A percentile compares a stretch with the other conserved stretches of the same genome.
Evolutionary conservation across 1,284 basidiomycete species (phyloP).

Genomic region (Laetiporus sulphureus): DNA sequence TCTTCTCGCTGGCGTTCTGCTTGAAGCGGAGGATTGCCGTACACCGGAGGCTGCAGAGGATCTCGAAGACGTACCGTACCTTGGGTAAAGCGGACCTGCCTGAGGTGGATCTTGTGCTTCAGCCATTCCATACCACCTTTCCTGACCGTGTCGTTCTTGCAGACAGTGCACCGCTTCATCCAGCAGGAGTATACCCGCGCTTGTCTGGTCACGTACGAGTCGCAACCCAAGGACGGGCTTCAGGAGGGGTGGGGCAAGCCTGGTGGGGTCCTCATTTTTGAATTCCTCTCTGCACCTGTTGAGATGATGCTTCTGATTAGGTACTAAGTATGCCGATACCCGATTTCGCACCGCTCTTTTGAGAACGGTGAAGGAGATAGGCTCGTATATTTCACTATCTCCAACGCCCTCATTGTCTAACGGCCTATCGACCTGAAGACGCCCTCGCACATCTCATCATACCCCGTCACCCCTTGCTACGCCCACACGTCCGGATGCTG

Average conservation of each 20-base stretch:
- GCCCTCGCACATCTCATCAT: conserved; percentile 58
- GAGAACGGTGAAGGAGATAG: conserved; percentile 59
- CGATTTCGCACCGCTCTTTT: conserved; percentile 59
- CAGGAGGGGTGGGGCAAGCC: conserved; percentile 82
- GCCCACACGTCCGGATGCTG: conserved; percentile 63
- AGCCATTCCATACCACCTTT: background rate
- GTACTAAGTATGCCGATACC: conserved; percentile 50
- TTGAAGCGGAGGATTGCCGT: conserved; percentile 62
- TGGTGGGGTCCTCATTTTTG: conserved; percentile 34
- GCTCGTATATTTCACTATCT: conserved; percentile 31
- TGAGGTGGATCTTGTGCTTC: conserved; percentile 43
- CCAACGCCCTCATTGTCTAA: background rate
- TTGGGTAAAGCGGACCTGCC: conserved; percentile 63
- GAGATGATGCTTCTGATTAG: conserved; percentile 29
- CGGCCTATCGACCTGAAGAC: conserved; percentile 33
- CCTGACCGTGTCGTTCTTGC: background rate
- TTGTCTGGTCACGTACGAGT: conserved; percentile 71
- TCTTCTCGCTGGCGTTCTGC: conserved; percentile 53
- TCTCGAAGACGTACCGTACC: conserved; percentile 66
- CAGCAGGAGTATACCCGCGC: conserved; percentile 74
- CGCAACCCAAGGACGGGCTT: conserved; percentile 61
- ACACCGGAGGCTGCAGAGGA: conserved; percentile 52
- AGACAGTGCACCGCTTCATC: conserved; percentile 72
- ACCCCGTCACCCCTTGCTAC: conserved; percentile 51
- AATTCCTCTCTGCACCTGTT: conserved; percentile 3